Base-by-base conservation (phyloP, 1,284 basidiomycete species). In the Leccinum fallax region DNA sequence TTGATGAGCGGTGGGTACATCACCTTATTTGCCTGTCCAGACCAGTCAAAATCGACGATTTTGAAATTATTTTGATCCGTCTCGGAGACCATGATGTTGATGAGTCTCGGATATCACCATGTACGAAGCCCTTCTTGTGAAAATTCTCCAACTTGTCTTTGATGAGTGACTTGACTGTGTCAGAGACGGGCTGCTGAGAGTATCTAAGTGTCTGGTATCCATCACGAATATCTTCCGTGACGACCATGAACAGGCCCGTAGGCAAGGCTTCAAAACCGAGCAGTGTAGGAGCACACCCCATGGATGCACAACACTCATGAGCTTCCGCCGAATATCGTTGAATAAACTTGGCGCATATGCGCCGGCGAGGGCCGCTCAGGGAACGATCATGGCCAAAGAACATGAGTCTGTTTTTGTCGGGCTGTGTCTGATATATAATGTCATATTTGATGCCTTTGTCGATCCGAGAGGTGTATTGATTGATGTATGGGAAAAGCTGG, bases 131-230 rank as follows among this genome's bases (percentile, higher is more conserved):
- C 11, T 16, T 19, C 10, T 24, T 10, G 19, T 48, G 10, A 48
- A 21, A 48, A 0, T 2, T 24, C 21, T 13, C 46, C 7, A 32
- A 24, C 21, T 21, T 32, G 32, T 48, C 19, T 24, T 10, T 24
- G 19, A 10, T n/a, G 40, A 48, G 7, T 19, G 2, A 13, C 43
- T 2, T 8, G 10, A 46, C 0, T 0, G 46, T 21, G 2, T 48
- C 21, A 6, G 19, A 24, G 46, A 48, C 46, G 0, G 13, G 5
- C 6, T 15, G 13, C 19, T 0, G 2, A 13, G 21, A 0, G n/a
- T 13, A 10, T 5, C 19, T 19, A 32, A 32, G 32, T 32, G 0
- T 32, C 21, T 21, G 2, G 15, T 24, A 46, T 46, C n/a, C 43
- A n/a, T 46, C 16, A 13, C 46, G 21, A 13, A 48, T 48, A 24